phyloP scores from a whole-genome alignment of 2,329 filamentous ascomycete genomes.

The Tolypocladium album region DNA sequence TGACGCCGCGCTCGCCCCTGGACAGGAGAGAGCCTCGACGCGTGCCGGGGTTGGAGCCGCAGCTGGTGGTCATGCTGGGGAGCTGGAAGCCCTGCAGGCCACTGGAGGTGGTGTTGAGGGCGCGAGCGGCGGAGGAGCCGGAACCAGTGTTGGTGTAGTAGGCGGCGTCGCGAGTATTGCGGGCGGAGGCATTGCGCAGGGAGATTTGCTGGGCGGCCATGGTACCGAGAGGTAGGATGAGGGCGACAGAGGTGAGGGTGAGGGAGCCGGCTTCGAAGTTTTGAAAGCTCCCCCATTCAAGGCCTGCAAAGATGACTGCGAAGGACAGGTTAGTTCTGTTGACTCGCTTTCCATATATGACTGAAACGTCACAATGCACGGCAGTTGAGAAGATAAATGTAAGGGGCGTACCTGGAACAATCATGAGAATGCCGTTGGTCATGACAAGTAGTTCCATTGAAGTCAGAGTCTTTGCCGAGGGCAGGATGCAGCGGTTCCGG shows the following conservation, averaged over 20 bases:
- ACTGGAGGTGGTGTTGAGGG: background rate
- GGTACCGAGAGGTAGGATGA: constrained; percentile 41
- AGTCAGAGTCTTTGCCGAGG: constrained; percentile 27
- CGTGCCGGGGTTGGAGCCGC: constrained; percentile 8
- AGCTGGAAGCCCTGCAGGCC: constrained; percentile 7
- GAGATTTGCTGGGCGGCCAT: constrained; percentile 37
- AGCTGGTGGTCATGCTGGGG: constrained; percentile 9
- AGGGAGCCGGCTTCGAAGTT: constrained; percentile 40
- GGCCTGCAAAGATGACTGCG: constrained; percentile 38
- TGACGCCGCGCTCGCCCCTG: background rate
- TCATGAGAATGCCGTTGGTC: constrained; percentile 45
- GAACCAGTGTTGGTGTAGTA: constrained; percentile 2
- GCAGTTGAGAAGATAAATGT: no score
- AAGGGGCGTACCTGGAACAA: constrained; percentile 35
- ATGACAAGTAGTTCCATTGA: constrained; percentile 45
- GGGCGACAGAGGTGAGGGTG: constrained; percentile 35
- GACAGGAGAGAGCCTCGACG: background rate
- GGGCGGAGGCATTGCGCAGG: constrained; percentile 8
- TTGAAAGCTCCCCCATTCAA: constrained; percentile 30
- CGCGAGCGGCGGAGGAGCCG: background rate
- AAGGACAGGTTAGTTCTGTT: background rate
- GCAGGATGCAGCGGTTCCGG: constrained; percentile 34
- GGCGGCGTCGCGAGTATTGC: constrained; percentile 5
- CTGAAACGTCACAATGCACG: background rate
- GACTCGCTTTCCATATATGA: background rate